These are phyloP conservation scores for Pythium phragmitis DNA, from an alignment of 352 stramenopile genomes.

Conservation along the genomic window DNA sequence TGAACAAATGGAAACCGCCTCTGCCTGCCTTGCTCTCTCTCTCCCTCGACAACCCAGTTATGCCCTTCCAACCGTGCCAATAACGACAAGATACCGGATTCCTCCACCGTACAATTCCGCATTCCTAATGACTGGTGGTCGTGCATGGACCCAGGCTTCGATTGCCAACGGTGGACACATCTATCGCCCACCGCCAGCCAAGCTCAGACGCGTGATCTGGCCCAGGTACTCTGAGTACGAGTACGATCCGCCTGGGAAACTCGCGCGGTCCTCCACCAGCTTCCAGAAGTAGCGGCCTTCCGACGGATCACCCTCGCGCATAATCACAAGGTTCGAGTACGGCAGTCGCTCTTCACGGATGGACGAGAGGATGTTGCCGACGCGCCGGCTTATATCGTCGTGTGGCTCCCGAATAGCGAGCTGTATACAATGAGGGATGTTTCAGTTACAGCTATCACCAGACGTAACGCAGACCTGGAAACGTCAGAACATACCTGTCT, in stretches of 20 bases:
- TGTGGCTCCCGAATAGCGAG: constrained; percentile 80
- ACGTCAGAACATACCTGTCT: constrained; percentile 41
- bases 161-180: constrained; percentile 22
- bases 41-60: no score
- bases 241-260: constrained; percentile 96
- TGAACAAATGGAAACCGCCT: constrained; percentile 22
- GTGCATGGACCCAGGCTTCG: no score
- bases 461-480: neutral
- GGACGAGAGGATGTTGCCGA: constrained; percentile 86
- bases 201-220: constrained; percentile 80
- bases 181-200: constrained; percentile 61
- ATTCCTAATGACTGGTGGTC: neutral
- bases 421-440: constrained; percentile 37
- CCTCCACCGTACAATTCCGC: neutral
- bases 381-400: constrained; percentile 79
- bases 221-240: constrained; percentile 98
- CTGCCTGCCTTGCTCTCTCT: neutral
- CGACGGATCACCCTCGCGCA: constrained; percentile 93
- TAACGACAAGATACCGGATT: neutral
- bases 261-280: constrained; percentile 97
- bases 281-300: constrained; percentile 97
- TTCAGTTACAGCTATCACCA: constrained; percentile 18
- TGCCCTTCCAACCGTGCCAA: neutral
- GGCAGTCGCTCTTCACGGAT: constrained; percentile 88
- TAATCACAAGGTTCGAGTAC: constrained; percentile 86